Evolutionary conservation across 2,329 filamentous ascomycete species (phyloP), one percentile per base, ranked within the genome.

Genomic region (Colletotrichum musae): DNA sequence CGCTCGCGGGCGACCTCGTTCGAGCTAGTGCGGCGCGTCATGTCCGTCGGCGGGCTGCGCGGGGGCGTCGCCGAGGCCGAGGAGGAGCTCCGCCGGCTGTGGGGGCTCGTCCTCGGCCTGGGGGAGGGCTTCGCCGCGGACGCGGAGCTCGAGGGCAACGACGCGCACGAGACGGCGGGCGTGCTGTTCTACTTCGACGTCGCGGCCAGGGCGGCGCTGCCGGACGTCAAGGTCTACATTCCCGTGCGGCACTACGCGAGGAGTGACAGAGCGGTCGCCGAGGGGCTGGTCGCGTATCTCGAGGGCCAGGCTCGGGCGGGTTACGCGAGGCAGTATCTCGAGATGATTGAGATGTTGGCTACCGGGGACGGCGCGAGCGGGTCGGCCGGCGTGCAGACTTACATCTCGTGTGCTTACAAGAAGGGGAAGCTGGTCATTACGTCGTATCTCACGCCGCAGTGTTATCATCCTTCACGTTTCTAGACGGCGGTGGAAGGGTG

Each of bases 181-280:
- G 73, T 80, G 18, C 73, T 80, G 0, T 80, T 77, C 68, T 74
- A 80, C 47, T 64, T 77, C 24, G 78, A 80, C 56, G 72, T 80
- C 10, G 58, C 52, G 13, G 36, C 65, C 3, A 61, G 57, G 5
- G 64, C 39, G 7, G n/a, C 39, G 10, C 10, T 45, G 1, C 78
- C 79, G 1, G 74, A 71, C 4, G 64, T 74, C 2, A 80, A 80
- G 67, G 68, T 77, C 2, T 80, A 80, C 57, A 66, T 80, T 15
- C 79, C 79, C 1, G 79, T 78, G 0, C 71, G 78, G 3, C 79
- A 80, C 62, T 81, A 80, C 53, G 73, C 73, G 32, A 50, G 26
- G 13, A 72, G 58, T 41, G 73, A 74, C 47, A 36, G 64, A 13
- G 47, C 32, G 21, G 13, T 36, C 28, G 58, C 58, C 6, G 13